Base-by-base conservation (phyloP, 805 yeast species). In the Komagataella pastoris region DNA sequence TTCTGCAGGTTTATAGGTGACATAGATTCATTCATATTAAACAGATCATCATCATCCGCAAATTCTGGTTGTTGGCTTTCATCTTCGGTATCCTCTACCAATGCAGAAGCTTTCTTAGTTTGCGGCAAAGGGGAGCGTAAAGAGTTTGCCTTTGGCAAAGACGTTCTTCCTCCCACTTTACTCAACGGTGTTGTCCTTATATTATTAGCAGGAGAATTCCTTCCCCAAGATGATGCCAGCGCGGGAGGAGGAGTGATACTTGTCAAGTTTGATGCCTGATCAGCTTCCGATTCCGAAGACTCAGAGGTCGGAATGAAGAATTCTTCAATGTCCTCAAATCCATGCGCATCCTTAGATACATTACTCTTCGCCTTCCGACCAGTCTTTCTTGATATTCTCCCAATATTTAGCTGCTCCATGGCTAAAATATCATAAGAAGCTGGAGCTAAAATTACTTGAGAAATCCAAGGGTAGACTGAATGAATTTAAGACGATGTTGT, bases 311-410 rank as follows among this genome's bases (percentile, higher is more conserved):
- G 64, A 10, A 65, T 57, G 51, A 83, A 84, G 62, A 83, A 84
- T 52, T 82, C 88, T 56, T 80, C 82, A 14, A 84, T 61, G 57
- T 80, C 84, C 58, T 84, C 90, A 77, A 83, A 75, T 24, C 83
- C 78, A 57, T 79, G 74, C 49, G 73, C 72, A 61, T 83, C 85
- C 57, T 75, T 73, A 47, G 68, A 67, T 36, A 83, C 65, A 53
- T 72, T 69, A 21, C 65, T 65, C 47, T 68, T 73, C 7, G 77
- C 77, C 50, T 65, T 65, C 17, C 81, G 64, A 6, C 88, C 88
- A 0, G 87, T 81, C 59, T 79, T 81, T n/a, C 90, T 72, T 46
- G 88, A 78, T 58, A 70, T 72, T 43, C 72, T 66, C 1, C 89
- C 89, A n/a, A 72, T 69, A 58, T 69, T 73, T 65, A 65, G 67